Percentiles rank a stretch among this genome's conserved stretches.
Conservation (phyloP, 106 monocot genomes). For the Allium cepa region DNA sequence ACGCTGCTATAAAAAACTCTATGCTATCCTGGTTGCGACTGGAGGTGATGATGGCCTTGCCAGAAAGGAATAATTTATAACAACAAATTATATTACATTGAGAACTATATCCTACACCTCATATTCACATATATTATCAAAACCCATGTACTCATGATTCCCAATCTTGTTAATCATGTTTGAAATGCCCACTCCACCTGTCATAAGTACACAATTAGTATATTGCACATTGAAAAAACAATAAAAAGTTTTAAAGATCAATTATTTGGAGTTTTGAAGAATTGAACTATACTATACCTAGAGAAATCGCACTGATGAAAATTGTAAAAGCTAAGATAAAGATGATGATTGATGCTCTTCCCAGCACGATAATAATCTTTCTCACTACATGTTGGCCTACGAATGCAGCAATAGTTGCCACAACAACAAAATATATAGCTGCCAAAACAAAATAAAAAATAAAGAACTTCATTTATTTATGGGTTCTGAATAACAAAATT, state of each 20-base stretch:
- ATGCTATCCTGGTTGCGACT: neutral
- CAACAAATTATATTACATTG: neutral
- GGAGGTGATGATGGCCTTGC: neutral
- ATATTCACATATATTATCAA: conserved; percentile 69
- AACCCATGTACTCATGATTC: conserved; percentile 74
- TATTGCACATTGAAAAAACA: neutral
- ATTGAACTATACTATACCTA: conserved; percentile 30
- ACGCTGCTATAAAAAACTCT: neutral
- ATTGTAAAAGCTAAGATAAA: conserved; percentile 88
- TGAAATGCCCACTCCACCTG: conserved; percentile 81
- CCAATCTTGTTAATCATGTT: conserved; percentile 56
- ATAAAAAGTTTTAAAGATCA: neutral
- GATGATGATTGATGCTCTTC: conserved; percentile 91
- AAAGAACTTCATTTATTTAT: neutral
- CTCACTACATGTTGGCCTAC: conserved; percentile 74
- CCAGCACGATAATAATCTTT: conserved; percentile 59
- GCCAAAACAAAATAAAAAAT: conserved; percentile 3
- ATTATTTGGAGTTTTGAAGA: neutral
- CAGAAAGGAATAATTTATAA: neutral
- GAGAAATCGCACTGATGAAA: conserved; percentile 79
- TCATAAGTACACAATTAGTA: neutral
- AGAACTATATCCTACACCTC: conserved; percentile 7
- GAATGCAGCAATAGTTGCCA: conserved; percentile 57
- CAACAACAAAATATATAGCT: conserved; percentile 58
- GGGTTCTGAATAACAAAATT: neutral